Conservation (phyloP, 2,329 filamentous ascomycete genomes). For the Cylindrodendrum hubeiense region DNA sequence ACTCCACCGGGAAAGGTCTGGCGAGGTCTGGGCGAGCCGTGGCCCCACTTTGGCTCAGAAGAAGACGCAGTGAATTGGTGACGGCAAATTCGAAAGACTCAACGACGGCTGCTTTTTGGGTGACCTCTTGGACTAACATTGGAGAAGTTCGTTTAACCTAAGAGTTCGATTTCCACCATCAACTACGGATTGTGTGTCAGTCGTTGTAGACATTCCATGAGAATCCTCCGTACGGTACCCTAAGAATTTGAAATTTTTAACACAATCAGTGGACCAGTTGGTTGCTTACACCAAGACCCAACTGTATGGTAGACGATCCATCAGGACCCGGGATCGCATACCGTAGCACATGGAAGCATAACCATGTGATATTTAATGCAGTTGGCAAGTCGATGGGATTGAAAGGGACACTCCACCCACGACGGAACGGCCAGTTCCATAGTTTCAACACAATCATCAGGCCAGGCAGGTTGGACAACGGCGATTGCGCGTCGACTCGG, state of each 20-base stretch:
- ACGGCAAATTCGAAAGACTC: not conserved
- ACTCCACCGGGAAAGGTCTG: constrained; percentile 5
- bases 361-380: not conserved
- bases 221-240: no score
- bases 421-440: not conserved
- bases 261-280: no score
- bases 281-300: no score
- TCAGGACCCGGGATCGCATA: not conserved
- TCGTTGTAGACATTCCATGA: no score
- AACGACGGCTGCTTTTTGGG: not conserved
- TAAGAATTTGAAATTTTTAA: no score
- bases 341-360: not conserved
- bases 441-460: not conserved
- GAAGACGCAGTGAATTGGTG: not conserved
- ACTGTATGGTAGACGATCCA: no score
- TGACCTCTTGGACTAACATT: not conserved
- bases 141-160: not conserved
- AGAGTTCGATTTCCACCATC: not conserved
- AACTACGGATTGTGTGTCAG: no score
- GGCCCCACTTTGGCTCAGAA: not conserved
- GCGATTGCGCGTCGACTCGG: constrained; percentile 1
- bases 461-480: not conserved
- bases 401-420: not conserved
- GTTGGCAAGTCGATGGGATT: not conserved
- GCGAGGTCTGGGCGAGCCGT: not conserved